These are phyloP conservation scores for Vitis labrusca DNA, from an alignment of 164 flowering plant genomes.

Conservation along the genomic window DNA sequence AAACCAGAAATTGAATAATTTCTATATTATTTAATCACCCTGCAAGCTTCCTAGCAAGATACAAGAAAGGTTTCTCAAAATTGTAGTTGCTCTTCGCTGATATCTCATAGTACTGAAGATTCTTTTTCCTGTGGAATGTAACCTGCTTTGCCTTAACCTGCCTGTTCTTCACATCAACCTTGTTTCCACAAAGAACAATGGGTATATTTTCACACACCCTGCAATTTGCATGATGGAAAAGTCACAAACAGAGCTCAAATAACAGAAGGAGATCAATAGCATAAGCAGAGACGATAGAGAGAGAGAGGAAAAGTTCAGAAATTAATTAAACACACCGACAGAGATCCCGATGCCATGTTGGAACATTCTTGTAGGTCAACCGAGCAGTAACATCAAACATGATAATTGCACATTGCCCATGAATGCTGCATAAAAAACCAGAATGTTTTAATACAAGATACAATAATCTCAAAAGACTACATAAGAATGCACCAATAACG, in stretches of 20 bases:
- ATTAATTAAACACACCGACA: constrained; percentile 38
- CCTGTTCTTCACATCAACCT: constrained; percentile 72
- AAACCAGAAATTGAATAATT: not conserved
- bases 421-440: constrained; percentile 42
- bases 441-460: not conserved
- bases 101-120: constrained; percentile 69
- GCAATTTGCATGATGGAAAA: not conserved
- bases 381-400: constrained; percentile 75
- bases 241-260: not conserved
- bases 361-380: constrained; percentile 70
- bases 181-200: constrained; percentile 72
- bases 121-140: constrained; percentile 72
- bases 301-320: not conserved
- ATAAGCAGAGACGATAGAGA: not conserved
- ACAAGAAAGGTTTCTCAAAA: constrained; percentile 69
- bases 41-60: constrained; percentile 68
- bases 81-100: constrained; percentile 75
- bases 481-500: not conserved
- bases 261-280: too few species aligned
- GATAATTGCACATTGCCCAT: constrained; percentile 75
- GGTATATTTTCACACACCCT: constrained; percentile 75
- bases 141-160: constrained; percentile 74
- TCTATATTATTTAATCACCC: constrained; percentile 35
- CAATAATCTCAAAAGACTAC: not conserved
- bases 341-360: constrained; percentile 74